A percentile compares a stretch with the other conserved stretches of the same genome.
Evolutionary conservation across 2,329 filamentous ascomycete genomes (phyloP).

Genomic region (Nannizziopsis arthrosporioides): DNA sequence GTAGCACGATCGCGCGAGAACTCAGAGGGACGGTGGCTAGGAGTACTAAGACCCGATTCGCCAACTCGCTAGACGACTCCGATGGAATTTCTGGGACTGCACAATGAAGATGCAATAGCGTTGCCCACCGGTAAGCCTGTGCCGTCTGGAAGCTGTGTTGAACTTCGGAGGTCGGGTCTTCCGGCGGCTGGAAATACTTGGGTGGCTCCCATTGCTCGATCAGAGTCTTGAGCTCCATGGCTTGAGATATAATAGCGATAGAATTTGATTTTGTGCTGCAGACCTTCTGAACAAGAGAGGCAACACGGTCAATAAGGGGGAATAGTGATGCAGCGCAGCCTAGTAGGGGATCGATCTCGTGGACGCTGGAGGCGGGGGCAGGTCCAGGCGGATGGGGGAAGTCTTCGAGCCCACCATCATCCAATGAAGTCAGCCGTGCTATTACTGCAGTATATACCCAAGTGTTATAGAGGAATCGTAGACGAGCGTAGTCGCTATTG

Average conservation of each 20-base stretch:
- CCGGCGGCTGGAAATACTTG: slow-evolving; percentile 47
- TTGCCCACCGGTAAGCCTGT: slow-evolving; percentile 56
- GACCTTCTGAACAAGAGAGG: slow-evolving; percentile 53
- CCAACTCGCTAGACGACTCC: slow-evolving; percentile 44
- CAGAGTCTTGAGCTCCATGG: slow-evolving; percentile 48
- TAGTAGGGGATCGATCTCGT: slow-evolving; percentile 59
- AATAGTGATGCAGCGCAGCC: slow-evolving; percentile 57
- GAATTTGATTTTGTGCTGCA: slow-evolving; percentile 45
- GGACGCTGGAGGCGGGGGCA: slow-evolving; percentile 35
- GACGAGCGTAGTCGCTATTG: slow-evolving; percentile 41
- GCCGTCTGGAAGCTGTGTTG: slow-evolving; percentile 56
- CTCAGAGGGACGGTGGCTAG: slow-evolving; percentile 52
- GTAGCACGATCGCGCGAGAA: slow-evolving; percentile 54
- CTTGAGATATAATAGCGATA: slow-evolving; percentile 50
- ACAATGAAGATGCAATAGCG: slow-evolving; percentile 54
- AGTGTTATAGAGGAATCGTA: slow-evolving; percentile 58
- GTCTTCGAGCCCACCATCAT: slow-evolving; percentile 44
- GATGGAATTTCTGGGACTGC: slow-evolving; percentile 57
- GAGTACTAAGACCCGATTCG: slow-evolving; percentile 49
- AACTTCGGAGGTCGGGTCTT: slow-evolving; percentile 52
- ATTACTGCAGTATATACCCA: slow-evolving; percentile 67
- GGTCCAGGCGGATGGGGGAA: slow-evolving; percentile 27
- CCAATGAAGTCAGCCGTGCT: slow-evolving; percentile 52
- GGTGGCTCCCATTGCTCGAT: slow-evolving; percentile 53
- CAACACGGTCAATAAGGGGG: slow-evolving; percentile 55